Evolutionary conservation across 2,329 filamentous ascomycete species (phyloP).

Genomic region (Aspergillus intermedius): DNA sequence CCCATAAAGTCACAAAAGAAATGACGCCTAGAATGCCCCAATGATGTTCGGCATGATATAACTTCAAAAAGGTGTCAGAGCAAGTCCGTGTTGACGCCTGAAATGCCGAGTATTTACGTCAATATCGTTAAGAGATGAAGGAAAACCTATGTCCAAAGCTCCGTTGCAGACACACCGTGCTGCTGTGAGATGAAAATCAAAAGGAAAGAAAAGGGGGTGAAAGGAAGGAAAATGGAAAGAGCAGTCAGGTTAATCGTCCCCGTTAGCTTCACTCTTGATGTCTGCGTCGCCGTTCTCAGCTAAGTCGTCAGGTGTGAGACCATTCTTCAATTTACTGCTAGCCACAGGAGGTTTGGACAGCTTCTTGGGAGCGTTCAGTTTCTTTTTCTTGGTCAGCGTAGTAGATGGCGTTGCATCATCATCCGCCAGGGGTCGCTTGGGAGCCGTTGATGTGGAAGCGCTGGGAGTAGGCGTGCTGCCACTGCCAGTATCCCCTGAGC

Average conservation of each 20-base stretch:
- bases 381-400: conserved; percentile 46
- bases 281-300: conserved; percentile 24
- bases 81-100: conserved; percentile 18
- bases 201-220: neutral
- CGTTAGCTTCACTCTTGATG: conserved; percentile 30
- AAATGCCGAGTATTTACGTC: conserved; percentile 24
- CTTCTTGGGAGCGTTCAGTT: conserved; percentile 34
- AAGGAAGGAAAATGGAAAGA: neutral
- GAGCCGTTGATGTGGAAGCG: conserved; percentile 26
- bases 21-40: conserved; percentile 15
- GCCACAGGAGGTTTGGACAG: conserved; percentile 29
- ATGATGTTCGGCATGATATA: conserved; percentile 11
- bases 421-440: conserved; percentile 31
- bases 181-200: neutral
- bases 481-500: conserved; percentile 39
- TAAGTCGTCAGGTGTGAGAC: conserved; percentile 30
- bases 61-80: conserved; percentile 10
- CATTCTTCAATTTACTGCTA: conserved; percentile 37
- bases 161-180: neutral
- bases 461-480: conserved; percentile 7
- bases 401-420: conserved; percentile 38
- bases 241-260: conserved; percentile 13
- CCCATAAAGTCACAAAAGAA: conserved; percentile 6
- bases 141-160: conserved; percentile 14
- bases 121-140: conserved; percentile 16